phyloP scores from a whole-genome alignment of 306 rosid genomes.

The Cicer arietinum region DNA sequence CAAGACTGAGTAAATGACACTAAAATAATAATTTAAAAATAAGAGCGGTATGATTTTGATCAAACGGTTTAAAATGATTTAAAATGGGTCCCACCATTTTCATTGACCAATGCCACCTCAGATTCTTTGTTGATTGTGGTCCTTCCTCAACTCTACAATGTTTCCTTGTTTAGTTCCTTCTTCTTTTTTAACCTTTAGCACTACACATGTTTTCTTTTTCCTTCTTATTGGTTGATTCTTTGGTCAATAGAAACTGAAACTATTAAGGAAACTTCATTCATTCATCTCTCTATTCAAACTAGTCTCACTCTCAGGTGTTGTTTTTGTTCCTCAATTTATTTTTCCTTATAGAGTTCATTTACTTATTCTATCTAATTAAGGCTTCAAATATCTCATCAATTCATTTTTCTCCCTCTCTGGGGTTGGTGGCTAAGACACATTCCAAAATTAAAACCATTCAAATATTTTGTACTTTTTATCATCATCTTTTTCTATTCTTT shows the following conservation, averaged over 20 bases:
- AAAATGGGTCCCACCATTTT: neutral
- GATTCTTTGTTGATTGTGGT: constrained; percentile 9
- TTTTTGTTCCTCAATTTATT: neutral
- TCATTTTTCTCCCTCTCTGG: neutral
- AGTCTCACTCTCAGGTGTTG: constrained; percentile 31
- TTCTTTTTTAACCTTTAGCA: neutral
- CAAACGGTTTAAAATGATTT: neutral
- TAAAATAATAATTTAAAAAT: neutral
- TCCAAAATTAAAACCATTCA: neutral
- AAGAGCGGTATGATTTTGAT: neutral
- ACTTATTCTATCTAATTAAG: too few species aligned
- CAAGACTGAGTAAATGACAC: neutral
- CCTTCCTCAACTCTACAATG: neutral
- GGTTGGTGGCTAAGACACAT: neutral
- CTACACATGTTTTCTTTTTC: neutral
- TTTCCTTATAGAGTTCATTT: neutral
- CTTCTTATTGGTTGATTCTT: neutral
- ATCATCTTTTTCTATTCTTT: neutral
- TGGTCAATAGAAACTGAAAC: neutral
- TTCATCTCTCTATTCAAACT: neutral
- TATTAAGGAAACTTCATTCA: neutral
- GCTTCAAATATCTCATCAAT: neutral
- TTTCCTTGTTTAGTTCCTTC: neutral
- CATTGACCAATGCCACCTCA: constrained; percentile 37
- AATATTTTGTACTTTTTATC: neutral